A percentile compares a stretch with the other conserved stretches of the same genome.
Evolutionary conservation across 139 green algal species (phyloP).

Genomic region (Nannochloris sp.): DNA sequence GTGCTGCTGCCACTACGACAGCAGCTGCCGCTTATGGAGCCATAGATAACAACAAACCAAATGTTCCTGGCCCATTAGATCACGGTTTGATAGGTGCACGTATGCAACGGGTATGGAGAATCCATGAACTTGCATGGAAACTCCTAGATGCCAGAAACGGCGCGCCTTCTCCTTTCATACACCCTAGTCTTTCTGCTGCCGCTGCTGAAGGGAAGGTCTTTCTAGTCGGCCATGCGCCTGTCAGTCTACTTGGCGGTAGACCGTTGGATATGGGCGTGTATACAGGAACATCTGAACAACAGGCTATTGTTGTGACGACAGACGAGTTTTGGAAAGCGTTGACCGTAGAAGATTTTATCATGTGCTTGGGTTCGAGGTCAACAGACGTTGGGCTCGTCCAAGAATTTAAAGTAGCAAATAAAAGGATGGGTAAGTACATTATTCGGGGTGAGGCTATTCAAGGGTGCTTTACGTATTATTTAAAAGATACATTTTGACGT

Average conservation of each 20-base stretch:
- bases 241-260: background rate
- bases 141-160: background rate
- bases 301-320: background rate
- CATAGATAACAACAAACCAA: no score
- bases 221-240: background rate
- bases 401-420: no score
- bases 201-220: background rate
- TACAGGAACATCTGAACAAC: background rate
- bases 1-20: background rate
- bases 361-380: no score
- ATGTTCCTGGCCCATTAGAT: no score
- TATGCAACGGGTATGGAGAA: background rate
- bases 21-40: no score
- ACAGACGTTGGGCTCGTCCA: no score
- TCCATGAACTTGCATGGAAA: background rate
- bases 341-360: slow-evolving; percentile 3
- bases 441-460: no score
- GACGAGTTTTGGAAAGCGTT: background rate
- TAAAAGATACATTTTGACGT: no score
- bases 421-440: no score
- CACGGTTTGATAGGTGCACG: background rate
- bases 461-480: no score
- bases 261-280: background rate
- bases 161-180: no score
- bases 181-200: background rate